Conservation (phyloP, 2,329 filamentous ascomycete genomes). For the Karstenula rhodostoma region DNA sequence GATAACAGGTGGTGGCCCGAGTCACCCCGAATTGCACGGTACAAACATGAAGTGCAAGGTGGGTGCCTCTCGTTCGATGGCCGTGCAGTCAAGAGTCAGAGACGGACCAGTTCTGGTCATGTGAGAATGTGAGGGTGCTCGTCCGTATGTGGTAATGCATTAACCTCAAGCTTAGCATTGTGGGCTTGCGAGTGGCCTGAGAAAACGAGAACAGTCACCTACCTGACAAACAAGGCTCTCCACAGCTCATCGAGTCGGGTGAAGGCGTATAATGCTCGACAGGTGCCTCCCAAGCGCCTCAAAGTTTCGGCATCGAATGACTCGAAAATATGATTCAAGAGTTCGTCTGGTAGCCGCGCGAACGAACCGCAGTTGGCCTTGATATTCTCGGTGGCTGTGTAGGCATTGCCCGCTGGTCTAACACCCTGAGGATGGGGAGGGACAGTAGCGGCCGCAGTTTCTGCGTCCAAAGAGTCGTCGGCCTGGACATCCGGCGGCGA, state of each 20-base stretch:
- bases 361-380: constrained; percentile 73
- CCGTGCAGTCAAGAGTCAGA: neutral
- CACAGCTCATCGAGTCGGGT: constrained; percentile 85
- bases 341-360: constrained; percentile 77
- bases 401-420: constrained; percentile 85
- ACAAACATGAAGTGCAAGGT: neutral
- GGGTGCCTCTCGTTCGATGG: neutral
- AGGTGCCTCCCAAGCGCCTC: constrained; percentile 74
- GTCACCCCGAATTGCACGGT: neutral
- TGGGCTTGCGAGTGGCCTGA: neutral
- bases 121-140: neutral
- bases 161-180: neutral
- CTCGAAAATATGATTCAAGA: constrained; percentile 79
- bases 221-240: constrained; percentile 86
- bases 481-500: constrained; percentile 26
- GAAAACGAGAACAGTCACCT: constrained; percentile 53
- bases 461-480: constrained; percentile 37
- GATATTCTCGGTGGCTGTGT: constrained; percentile 71
- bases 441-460: constrained; percentile 64
- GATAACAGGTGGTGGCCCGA: neutral
- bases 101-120: neutral
- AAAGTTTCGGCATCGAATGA: constrained; percentile 71
- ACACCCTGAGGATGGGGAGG: constrained; percentile 82
- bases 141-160: neutral
- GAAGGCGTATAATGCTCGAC: constrained; percentile 87